Evolutionary conservation across 805 yeast species (phyloP), one percentile per base, ranked within the genome.

Genomic region (Candida ovalis): DNA sequence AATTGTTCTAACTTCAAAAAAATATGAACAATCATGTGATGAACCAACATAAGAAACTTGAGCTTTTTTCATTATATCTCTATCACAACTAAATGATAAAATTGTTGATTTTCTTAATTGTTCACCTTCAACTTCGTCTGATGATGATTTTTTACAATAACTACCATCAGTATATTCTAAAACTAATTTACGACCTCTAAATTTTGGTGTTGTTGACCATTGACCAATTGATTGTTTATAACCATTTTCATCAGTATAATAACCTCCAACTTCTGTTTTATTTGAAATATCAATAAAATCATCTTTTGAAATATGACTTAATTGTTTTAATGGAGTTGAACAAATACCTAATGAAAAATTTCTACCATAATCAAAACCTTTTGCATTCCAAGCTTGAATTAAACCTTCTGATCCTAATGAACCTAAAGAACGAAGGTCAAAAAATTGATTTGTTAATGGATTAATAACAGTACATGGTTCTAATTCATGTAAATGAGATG

Each of bases 1-100:
- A 39, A 87, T 81, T 3, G 96, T 86, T 54, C 89, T 70, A 28
- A 88, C 89, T 60, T 89, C 96, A 63, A 89, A 89, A 60, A 84
- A 78, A 64, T 87, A 89, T 33, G 84, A 80, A 66, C 97, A 89
- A 52, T 89, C 87, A 62, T 88, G 78, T 38, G 79, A 60, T 6
- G 81, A 80, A 1, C 94, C 94, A 28, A 89, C 76, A 62, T 75
- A 88, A 17, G 86, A 76, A 0, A 88, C 71, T 32, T 79, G 72
- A 0, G 91, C 94, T 51, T 78, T 78, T 5, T 78, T 67, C 61
- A 78, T 65, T 59, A 86, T 78, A 44, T 86, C 92, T 51, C 87
- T 74, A 64, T 88, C 96, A 66, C 97, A 89, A 13, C 83, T 76
- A 54, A 89, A 86, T 21, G 87, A 76, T 42, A 89, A 61, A 3